Evolutionary conservation across 257 asterid genomes (phyloP), one percentile per base, ranked within the genome.

Genomic region (Penstemon davidsonii): DNA sequence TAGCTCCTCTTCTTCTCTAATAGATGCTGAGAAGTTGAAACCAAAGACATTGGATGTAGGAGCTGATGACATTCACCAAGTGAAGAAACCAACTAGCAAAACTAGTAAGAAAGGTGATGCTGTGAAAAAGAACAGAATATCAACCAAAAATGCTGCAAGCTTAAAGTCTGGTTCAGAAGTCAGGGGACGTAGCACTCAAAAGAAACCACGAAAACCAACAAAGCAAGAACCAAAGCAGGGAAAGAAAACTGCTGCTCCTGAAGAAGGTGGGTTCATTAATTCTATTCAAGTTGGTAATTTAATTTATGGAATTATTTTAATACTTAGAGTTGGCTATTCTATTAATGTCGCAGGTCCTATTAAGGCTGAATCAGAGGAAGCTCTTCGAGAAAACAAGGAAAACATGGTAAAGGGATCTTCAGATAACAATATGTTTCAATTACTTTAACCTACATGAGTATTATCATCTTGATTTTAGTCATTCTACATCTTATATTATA

Each of bases 311-410:
- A 18, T 19, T 43, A 5, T 8, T 6, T 8, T 6, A 37, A 18
- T 15, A 42, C 54, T 15, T 33, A 6, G 5, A 15, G 54, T 19
- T 50, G 12, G 19, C 6, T 15, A 57, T 61, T 44, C 19, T 7
- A 13, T 19, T 60, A 12, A 68, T 68, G 65, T 58, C 75, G 63
- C 79, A 82, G 98, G 80, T 66, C 72, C 75, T 45, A 57, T 72
- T 50, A 64, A 74, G 57, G 60, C 87, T 67, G 73, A 84, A 18
- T 75, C 84, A 25, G 80, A 82, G 64, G 82, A 78, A 67, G 61
- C 67, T 66, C 82, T 72, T 66, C 78, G 80, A 78, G 98, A 88
- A 49, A 81, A 90, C 80, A 90, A 92, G 78, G 98, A 92, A 75
- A 92, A 92, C 76, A 49, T 82, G 94, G 98, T 92, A 78, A 69